phyloP scores from a whole-genome alignment of 2,329 filamentous ascomycete species.

The Clarireedia paspali region DNA sequence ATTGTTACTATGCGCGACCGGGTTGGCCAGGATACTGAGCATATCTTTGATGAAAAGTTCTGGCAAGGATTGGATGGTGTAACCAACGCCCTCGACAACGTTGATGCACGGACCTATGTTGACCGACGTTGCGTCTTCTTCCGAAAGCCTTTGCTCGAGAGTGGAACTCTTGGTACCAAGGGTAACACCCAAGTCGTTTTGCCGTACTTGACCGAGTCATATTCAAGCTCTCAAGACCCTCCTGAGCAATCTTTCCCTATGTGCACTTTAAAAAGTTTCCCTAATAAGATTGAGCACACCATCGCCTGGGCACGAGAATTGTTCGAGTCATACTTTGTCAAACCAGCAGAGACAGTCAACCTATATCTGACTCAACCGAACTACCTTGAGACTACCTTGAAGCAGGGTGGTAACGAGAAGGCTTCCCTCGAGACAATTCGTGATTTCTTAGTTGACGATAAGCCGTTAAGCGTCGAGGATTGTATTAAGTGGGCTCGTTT shows the following conservation, averaged over 20 bases:
- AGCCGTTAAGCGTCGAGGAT: constrained; percentile 87
- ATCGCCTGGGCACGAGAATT: constrained; percentile 97
- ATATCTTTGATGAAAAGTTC: constrained; percentile 90
- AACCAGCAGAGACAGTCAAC: constrained; percentile 89
- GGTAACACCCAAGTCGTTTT: constrained; percentile 96
- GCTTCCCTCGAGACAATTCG: constrained; percentile 83
- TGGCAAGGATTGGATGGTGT: constrained; percentile 84
- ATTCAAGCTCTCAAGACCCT: constrained; percentile 93
- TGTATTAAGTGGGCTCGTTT: constrained; percentile 93
- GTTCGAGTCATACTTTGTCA: constrained; percentile 90
- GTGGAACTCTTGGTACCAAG: constrained; percentile 96
- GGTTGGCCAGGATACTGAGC: constrained; percentile 85
- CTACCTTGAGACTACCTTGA: constrained; percentile 78
- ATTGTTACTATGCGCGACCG: constrained; percentile 82
- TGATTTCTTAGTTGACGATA: constrained; percentile 85
- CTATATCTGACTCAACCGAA: constrained; percentile 86
- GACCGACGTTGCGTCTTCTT: constrained; percentile 97
- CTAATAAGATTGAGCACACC: constrained; percentile 96
- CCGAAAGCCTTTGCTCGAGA: constrained; percentile 92
- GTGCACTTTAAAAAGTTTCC: constrained; percentile 96
- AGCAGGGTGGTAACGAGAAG: constrained; percentile 93
- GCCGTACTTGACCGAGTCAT: constrained; percentile 87
- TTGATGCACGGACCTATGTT: constrained; percentile 93
- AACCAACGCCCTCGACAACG: constrained; percentile 95
- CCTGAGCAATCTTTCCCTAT: constrained; percentile 98